A percentile compares a stretch with the other conserved stretches of the same genome.
These are phyloP conservation scores for Curvularia hawaiiensis DNA, from an alignment of 2,329 filamentous ascomycete genomes.

Conservation along the genomic window DNA sequence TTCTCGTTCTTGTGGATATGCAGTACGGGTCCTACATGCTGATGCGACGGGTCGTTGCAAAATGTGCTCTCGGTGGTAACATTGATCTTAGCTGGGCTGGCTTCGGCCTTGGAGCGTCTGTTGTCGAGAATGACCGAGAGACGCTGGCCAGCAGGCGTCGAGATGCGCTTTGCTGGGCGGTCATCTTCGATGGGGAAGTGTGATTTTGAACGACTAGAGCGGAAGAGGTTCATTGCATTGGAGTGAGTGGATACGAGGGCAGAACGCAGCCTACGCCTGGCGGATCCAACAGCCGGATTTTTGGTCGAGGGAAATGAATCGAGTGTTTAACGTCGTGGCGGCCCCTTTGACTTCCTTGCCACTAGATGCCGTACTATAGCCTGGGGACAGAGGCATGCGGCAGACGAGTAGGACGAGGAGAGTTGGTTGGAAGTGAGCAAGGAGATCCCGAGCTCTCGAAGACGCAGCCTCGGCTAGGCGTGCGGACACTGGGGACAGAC, in stretches of 20 bases:
- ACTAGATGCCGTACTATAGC: slow-evolving; percentile 11
- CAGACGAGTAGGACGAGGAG: background rate
- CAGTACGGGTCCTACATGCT: slow-evolving; percentile 29
- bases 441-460: slow-evolving; percentile 2
- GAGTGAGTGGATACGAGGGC: background rate
- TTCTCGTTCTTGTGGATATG: slow-evolving; percentile 23
- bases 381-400: slow-evolving; percentile 5
- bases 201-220: slow-evolving; percentile 26
- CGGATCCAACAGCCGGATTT: background rate
- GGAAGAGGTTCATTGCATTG: slow-evolving; percentile 35
- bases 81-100: slow-evolving; percentile 27
- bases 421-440: slow-evolving; percentile 9
- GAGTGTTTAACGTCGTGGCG: background rate
- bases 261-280: background rate
- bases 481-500: slow-evolving; percentile 1
- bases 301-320: background rate
- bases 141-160: slow-evolving; percentile 49
- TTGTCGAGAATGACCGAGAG: slow-evolving; percentile 49
- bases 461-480: background rate
- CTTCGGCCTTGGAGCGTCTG: slow-evolving; percentile 25
- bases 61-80: slow-evolving; percentile 37
- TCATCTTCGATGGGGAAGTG: slow-evolving; percentile 33
- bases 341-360: slow-evolving; percentile 13
- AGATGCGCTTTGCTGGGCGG: slow-evolving; percentile 49
- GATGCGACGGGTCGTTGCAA: slow-evolving; percentile 35